Conservation (phyloP, 1,284 basidiomycete genomes). For the Xerocomus minutiporus region DNA sequence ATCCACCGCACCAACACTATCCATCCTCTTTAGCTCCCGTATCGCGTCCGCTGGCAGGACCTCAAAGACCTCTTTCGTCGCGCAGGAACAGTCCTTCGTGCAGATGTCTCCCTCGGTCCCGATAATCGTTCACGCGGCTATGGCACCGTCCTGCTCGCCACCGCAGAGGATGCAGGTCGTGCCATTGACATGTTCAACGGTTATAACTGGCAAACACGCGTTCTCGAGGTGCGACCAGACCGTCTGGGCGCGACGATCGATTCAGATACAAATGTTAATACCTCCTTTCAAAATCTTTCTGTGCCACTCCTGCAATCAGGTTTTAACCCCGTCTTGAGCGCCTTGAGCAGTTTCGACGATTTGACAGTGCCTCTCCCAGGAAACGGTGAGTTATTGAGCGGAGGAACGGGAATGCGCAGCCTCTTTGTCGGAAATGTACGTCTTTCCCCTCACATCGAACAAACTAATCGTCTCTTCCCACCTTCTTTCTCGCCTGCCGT, state of each 20-base stretch:
- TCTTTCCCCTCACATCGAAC: conserved; percentile 17
- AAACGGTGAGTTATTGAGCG: conserved; percentile 26
- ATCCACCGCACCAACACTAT: neutral
- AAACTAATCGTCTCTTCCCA: neutral
- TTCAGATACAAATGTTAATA: conserved; percentile 17
- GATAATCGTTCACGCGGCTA: conserved; percentile 92
- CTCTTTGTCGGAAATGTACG: conserved; percentile 70
- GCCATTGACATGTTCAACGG: conserved; percentile 90
- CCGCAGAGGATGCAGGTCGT: conserved; percentile 85
- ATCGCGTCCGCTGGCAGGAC: conserved; percentile 97
- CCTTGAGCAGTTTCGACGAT: conserved; percentile 21
- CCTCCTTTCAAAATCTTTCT: conserved; percentile 11
- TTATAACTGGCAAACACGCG: conserved; percentile 88
- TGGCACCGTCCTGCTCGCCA: conserved; percentile 89
- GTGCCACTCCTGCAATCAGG: conserved; percentile 20
- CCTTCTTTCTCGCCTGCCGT: conserved; percentile 1
- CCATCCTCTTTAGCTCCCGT: conserved; percentile 63
- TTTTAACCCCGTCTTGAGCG: conserved; percentile 14
- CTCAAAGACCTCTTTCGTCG: conserved; percentile 96
- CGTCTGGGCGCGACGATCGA: conserved; percentile 45
- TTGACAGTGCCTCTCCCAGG: conserved; percentile 9
- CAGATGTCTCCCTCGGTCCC: conserved; percentile 88
- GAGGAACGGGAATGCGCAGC: conserved; percentile 44
- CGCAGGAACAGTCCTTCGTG: conserved; percentile 90
- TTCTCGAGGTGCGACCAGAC: conserved; percentile 85